Evolutionary conservation across 441 rosid genomes (phyloP), one percentile per base, ranked within the genome.

Genomic region (Sinapis alba): DNA sequence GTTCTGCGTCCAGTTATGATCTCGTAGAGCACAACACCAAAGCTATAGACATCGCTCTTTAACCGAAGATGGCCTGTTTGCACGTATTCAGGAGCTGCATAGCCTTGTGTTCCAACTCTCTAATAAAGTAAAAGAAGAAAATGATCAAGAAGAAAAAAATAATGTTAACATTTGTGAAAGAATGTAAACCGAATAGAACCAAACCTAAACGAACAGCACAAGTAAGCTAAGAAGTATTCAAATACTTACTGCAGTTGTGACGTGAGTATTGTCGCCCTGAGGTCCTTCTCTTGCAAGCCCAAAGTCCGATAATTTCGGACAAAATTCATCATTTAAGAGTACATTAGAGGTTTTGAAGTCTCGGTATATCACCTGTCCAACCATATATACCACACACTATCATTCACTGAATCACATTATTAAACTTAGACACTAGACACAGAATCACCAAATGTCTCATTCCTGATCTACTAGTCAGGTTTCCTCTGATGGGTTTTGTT

Each of bases 251-350:
- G 87, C 93, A 6, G 98, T 93, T 28, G 97, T 89, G 69, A 93
- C 97, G 58, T 91, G 98, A n/a, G 93, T 87, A 27, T 41, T 79
- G 50, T 88, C 95, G 1, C 80, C 93, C 10, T 86, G 61, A 21
- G 98, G 98, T 27, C 99, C 99, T 73, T 89, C 96, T 85, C 98
- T 83, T 1, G 97, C 98, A 32, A 94, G 93, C 3, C 98, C 96
- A 56, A 94, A 95, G 83, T 95, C 99, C 0, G 99, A 92, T 76
- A 94, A 89, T 84, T 85, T 94, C 1, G 97, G 86, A 15, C 82
- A 81, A 19, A 89, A 85, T 13, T 85, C 72, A 61, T 85, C 87
- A 53, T 95, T 85, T 81, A 92, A 58, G 24, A 95, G 83, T 15
- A 95, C 92, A 72, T 95, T 95, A 2, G 99, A 92, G 8, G 90